Evolutionary conservation across 2,329 filamentous ascomycete species (phyloP), one percentile per base, ranked within the genome.

Genomic region (Thelonectria rubi): DNA sequence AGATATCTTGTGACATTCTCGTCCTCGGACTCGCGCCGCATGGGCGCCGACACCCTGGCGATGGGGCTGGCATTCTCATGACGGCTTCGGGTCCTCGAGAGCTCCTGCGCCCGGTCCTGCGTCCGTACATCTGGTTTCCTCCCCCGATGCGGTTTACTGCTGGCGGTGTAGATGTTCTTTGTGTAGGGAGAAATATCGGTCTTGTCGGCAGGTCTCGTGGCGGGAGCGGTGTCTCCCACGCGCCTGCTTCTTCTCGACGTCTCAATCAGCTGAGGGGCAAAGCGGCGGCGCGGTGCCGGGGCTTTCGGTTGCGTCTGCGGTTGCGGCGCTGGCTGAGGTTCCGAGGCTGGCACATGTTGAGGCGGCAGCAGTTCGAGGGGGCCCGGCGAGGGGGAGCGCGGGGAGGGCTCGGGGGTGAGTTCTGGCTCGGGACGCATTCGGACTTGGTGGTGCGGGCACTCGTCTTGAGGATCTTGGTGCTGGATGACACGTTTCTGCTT

Each of bases 181-280:
- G 84, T 86, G 67, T 87, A 87, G 39, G 87, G 86, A 0, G 86
- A 87, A 57, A 88, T 89, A 72, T 93, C 90, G 37, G 91, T 93
- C 78, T 89, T 91, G 77, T 91, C 88, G 60, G 85, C 84, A 11
- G 85, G 87, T 55, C 82, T 82, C 20, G 88, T 86, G 30, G 88
- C 86, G 18, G 88, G 87, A 6, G 82, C 83, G 1, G 82, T 76
- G 69, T 93, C 89, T 18, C 88, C 88, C 15, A 85, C 85, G 70
- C 88, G 88, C 65, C 90, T 87, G 34, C 88, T 88, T 55, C 93
- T 84, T 69, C 88, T 87, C 4, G 90, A 90, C 3, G 91, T 94
- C 76, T 94, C 92, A 64, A 97, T 89, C 57, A 97, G 81, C 71
- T 94, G 90, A 12, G 93, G 93, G 30, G 89, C 85, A 75, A 96